These are phyloP conservation scores for Aureobasidium sp. DNA, from an alignment of 2,329 filamentous ascomycete species.

Conservation along the genomic window DNA sequence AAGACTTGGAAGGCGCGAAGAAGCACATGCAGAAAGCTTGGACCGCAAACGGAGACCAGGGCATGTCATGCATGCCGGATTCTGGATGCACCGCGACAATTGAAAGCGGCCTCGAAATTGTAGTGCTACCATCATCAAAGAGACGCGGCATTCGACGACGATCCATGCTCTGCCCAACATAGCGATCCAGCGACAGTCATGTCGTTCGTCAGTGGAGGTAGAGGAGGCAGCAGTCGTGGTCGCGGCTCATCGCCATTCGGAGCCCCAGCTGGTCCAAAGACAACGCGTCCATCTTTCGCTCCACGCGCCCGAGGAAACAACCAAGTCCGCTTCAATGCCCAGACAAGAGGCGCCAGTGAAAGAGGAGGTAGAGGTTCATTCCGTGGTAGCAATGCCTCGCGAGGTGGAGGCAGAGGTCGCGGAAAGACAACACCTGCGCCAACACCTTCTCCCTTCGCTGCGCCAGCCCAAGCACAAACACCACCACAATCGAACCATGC, in stretches of 20 bases:
- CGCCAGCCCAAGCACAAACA: background rate
- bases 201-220: slow-evolving; percentile 17
- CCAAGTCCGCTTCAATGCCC: slow-evolving; percentile 7
- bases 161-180: slow-evolving; percentile 11
- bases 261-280: slow-evolving; percentile 6
- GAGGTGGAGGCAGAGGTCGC: slow-evolving; percentile 2
- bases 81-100: background rate
- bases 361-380: slow-evolving; percentile 3
- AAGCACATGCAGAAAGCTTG: background rate
- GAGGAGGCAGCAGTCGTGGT: slow-evolving; percentile 14
- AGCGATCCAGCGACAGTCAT: slow-evolving; percentile 15
- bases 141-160: background rate
- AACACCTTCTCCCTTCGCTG: slow-evolving; percentile 8
- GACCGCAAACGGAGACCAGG: background rate
- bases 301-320: slow-evolving; percentile 14
- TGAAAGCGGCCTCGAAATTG: background rate
- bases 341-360: background rate
- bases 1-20: too few species aligned
- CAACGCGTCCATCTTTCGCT: slow-evolving; percentile 4
- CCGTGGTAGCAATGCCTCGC: background rate
- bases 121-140: background rate
- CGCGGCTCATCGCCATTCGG: slow-evolving; percentile 6
- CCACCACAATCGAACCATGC: slow-evolving; percentile 1
- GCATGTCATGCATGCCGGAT: background rate
- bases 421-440: slow-evolving; percentile 6